A percentile compares a stretch with the other conserved stretches of the same genome.
These are phyloP conservation scores for Thinopyrum elongatum DNA, from an alignment of 176 grass and related monocot genomes.

Conservation along the genomic window DNA sequence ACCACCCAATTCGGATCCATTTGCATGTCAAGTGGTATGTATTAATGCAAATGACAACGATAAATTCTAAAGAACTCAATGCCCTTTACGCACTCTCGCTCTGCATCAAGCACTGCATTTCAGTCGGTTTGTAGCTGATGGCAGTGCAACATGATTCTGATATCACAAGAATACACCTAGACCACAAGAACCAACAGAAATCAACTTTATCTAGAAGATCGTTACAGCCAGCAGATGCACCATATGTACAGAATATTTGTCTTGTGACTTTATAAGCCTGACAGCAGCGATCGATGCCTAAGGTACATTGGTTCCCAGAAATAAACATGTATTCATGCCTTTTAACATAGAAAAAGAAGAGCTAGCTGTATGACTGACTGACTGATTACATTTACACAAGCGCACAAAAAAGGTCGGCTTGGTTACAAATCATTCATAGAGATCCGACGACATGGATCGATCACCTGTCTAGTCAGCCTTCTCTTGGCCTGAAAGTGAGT, in stretches of 20 bases:
- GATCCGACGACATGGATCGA: background rate
- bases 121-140: no score
- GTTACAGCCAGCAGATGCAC: background rate
- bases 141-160: background rate
- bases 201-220: background rate
- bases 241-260: background rate
- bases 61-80: no score
- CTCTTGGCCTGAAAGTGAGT: constrained; percentile 34
- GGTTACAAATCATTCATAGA: constrained; percentile 31
- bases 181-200: background rate
- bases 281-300: background rate
- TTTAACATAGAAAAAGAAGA: background rate
- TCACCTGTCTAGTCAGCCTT: constrained; percentile 55
- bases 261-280: background rate
- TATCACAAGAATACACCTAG: background rate
- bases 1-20: no score
- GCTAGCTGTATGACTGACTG: no score
- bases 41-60: no score
- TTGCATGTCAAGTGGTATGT: no score
- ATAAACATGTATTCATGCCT: background rate
- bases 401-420: constrained; percentile 60
- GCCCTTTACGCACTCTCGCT: no score
- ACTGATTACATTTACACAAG: constrained; percentile 43
- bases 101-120: background rate
- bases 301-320: background rate